Percentiles rank a stretch among this genome's conserved stretches.
These are phyloP conservation scores for Globisporangium takayamanum DNA, from an alignment of 352 stramenopile species.

Conservation along the genomic window DNA sequence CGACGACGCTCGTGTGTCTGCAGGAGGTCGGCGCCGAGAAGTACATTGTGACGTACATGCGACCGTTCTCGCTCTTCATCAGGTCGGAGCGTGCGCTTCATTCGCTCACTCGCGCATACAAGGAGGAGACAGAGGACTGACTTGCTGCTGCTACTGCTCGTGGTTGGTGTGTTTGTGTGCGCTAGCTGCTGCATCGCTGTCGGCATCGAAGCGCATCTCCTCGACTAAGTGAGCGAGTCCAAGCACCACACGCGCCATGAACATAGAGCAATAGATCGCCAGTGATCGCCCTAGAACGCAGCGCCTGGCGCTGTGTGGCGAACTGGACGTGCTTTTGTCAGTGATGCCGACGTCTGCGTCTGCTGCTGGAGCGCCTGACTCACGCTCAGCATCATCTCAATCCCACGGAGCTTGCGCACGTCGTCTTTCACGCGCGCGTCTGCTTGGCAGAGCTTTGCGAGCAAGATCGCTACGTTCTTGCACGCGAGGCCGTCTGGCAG, in stretches of 20 bases:
- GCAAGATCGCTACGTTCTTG: slow-evolving; percentile 74
- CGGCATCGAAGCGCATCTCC: slow-evolving; percentile 52
- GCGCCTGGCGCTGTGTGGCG: too few species aligned
- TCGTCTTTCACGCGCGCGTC: slow-evolving; percentile 39
- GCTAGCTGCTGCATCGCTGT: slow-evolving; percentile 65
- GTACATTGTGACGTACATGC: slow-evolving; percentile 73
- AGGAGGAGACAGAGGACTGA: background rate
- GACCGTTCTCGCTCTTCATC: slow-evolving; percentile 72
- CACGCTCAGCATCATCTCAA: slow-evolving; percentile 76
- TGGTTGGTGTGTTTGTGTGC: slow-evolving; percentile 5
- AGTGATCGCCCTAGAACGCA: background rate
- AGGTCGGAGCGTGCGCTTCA: slow-evolving; percentile 26
- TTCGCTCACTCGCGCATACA: too few species aligned
- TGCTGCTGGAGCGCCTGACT: slow-evolving; percentile 39
- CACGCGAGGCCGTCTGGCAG: slow-evolving; percentile 46
- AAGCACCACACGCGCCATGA: too few species aligned
- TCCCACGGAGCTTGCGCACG: slow-evolving; percentile 54
- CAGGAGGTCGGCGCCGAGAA: slow-evolving; percentile 65
- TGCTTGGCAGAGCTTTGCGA: slow-evolving; percentile 59
- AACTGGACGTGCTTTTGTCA: background rate
- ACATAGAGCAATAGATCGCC: background rate
- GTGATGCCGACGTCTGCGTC: background rate
- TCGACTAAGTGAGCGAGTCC: slow-evolving; percentile 16
- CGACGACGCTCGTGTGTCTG: background rate
- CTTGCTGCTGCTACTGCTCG: background rate